Percentiles rank a stretch among this genome's conserved stretches.
Evolutionary conservation across 345 rosid species (phyloP).

Genomic region (Aquilaria sinensis): DNA sequence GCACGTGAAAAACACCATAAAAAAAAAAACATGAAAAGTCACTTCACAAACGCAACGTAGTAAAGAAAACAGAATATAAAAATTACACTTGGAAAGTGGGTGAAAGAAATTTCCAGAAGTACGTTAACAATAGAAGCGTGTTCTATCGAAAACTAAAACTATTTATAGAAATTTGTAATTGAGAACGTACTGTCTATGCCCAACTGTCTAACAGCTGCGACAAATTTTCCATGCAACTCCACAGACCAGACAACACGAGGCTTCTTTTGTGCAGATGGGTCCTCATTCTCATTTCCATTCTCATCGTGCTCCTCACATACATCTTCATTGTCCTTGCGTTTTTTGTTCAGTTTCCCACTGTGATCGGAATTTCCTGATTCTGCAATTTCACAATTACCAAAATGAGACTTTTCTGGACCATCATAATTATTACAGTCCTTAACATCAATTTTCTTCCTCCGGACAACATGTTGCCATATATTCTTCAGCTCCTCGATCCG

Average conservation of each 20-base stretch:
- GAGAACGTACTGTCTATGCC: slow-evolving; percentile 72
- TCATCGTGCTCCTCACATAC: slow-evolving; percentile 64
- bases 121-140: not conserved
- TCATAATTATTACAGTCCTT: slow-evolving; percentile 31
- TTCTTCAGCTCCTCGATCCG: slow-evolving; percentile 84
- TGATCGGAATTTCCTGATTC: slow-evolving; percentile 40
- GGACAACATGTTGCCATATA: slow-evolving; percentile 93
- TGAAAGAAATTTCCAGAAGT: too few species aligned
- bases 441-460: slow-evolving; percentile 44
- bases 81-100: too few species aligned
- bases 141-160: not conserved
- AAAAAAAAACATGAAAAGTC: not conserved
- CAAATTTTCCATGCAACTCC: slow-evolving; percentile 74
- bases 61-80: too few species aligned
- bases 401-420: slow-evolving; percentile 29
- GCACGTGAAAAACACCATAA: not conserved
- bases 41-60: not conserved
- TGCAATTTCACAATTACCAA: slow-evolving; percentile 24
- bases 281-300: slow-evolving; percentile 39
- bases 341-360: slow-evolving; percentile 46
- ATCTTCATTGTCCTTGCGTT: slow-evolving; percentile 73
- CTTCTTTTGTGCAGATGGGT: slow-evolving; percentile 64
- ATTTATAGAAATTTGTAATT: not conserved
- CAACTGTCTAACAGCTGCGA: slow-evolving; percentile 64
- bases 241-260: slow-evolving; percentile 83